These are phyloP conservation scores for Psilocybe tampanensis DNA, from an alignment of 768 basidiomycete species.

Conservation along the genomic window DNA sequence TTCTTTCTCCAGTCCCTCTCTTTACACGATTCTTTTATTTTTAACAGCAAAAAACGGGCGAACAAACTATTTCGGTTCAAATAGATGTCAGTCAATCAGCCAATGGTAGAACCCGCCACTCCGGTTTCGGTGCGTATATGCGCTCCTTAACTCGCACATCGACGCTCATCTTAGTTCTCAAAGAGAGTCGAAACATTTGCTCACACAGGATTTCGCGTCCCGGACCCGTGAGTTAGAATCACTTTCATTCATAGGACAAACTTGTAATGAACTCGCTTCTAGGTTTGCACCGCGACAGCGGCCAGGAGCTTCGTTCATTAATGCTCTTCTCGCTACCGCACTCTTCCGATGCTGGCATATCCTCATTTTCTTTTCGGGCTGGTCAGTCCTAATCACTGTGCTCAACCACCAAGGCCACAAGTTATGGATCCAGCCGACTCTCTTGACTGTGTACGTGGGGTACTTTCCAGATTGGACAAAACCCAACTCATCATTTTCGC, in stretches of 20 bases:
- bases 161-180: neutral
- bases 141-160: neutral
- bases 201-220: conserved; percentile 37
- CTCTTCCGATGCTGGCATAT: conserved; percentile 69
- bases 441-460: conserved; percentile 66
- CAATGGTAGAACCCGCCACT: conserved; percentile 10
- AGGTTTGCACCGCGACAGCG: conserved; percentile 42
- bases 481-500: neutral
- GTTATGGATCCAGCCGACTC: conserved; percentile 47
- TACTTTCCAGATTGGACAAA: neutral
- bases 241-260: neutral
- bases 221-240: conserved; percentile 38
- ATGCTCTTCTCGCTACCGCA: conserved; percentile 45
- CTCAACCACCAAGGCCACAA: conserved; percentile 48
- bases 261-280: neutral
- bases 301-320: conserved; percentile 38
- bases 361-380: conserved; percentile 62
- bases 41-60: too few relatives aligned
- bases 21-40: neutral
- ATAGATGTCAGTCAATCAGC: conserved; percentile 2
- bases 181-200: conserved; percentile 31
- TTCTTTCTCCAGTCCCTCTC: neutral
- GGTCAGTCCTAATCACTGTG: conserved; percentile 60
- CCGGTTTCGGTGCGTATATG: conserved; percentile 20
- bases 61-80: neutral